These are phyloP conservation scores for Mucor plumbeus DNA, from an alignment of 371 early-diverging fungal genomes.

Conservation along the genomic window DNA sequence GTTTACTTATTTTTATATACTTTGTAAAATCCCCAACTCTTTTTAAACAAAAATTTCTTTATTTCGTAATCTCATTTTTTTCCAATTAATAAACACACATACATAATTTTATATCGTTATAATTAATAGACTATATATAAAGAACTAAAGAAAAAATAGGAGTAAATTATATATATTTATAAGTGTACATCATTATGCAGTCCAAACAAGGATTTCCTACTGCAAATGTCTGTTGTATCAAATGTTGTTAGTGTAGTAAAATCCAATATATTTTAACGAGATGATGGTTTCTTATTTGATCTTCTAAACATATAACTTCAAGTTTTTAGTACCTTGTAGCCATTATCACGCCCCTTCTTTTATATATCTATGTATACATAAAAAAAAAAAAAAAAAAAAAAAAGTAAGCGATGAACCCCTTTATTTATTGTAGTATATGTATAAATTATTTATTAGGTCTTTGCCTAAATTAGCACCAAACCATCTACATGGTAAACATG, in stretches of 20 bases:
- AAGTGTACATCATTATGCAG: conserved; percentile 15
- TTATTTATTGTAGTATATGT: background rate
- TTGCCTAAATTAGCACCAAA: background rate
- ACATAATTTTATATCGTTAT: background rate
- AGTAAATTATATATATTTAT: background rate
- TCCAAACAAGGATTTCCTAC: conserved; percentile 7
- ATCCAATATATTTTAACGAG: too few relatives aligned
- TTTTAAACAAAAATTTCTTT: background rate
- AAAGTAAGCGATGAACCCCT: background rate
- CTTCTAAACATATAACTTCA: background rate
- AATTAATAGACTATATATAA: background rate
- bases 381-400: background rate
- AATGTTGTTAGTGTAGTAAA: background rate
- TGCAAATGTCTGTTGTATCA: background rate
- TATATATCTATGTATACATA: background rate
- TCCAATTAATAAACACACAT: background rate
- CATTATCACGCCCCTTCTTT: background rate
- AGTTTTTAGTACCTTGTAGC: background rate
- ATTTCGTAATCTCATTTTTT: background rate
- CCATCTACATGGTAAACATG: background rate
- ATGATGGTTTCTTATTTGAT: background rate
- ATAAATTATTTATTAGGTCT: background rate
- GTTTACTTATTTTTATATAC: background rate
- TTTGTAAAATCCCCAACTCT: background rate
- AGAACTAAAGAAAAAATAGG: background rate